phyloP scores from a whole-genome alignment of 768 basidiomycete genomes.

The Lactifluus piperatus region DNA sequence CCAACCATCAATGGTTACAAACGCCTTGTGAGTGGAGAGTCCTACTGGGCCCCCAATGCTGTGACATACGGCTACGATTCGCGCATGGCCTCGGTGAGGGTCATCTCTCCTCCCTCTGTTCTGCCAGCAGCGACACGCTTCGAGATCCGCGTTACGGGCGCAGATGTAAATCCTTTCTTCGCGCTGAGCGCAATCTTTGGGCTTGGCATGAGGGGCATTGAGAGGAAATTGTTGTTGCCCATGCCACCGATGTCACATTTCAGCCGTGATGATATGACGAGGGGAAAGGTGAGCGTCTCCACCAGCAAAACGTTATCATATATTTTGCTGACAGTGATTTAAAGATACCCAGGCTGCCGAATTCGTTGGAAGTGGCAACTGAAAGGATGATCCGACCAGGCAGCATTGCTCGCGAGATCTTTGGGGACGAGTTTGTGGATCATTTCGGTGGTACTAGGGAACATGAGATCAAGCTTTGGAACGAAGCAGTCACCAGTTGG shows the following conservation, averaged over 20 bases:
- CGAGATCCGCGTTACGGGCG: conserved; percentile 92
- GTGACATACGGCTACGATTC: conserved; percentile 96
- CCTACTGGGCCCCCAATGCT: conserved; percentile 91
- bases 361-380: conserved; percentile 73
- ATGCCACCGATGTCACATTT: conserved; percentile 61
- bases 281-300: conserved; percentile 39
- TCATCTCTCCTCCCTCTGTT: conserved; percentile 88
- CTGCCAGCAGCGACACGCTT: conserved; percentile 75
- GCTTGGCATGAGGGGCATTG: conserved; percentile 82
- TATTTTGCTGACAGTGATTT: background rate
- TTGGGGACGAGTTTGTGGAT: conserved; percentile 87
- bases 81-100: conserved; percentile 83
- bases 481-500: conserved; percentile 88
- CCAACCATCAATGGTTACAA: conserved; percentile 98
- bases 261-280: conserved; percentile 45
- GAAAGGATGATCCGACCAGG: conserved; percentile 64
- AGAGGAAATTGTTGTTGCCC: conserved; percentile 58
- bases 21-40: conserved; percentile 86
- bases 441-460: conserved; percentile 94
- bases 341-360: conserved; percentile 67
- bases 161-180: conserved; percentile 94
- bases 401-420: conserved; percentile 79
- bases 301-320: background rate
- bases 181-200: conserved; percentile 82
- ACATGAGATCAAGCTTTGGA: conserved; percentile 82